phyloP scores from a whole-genome alignment of 2,329 filamentous ascomycete genomes.

The Cladorrhinum sp. region DNA sequence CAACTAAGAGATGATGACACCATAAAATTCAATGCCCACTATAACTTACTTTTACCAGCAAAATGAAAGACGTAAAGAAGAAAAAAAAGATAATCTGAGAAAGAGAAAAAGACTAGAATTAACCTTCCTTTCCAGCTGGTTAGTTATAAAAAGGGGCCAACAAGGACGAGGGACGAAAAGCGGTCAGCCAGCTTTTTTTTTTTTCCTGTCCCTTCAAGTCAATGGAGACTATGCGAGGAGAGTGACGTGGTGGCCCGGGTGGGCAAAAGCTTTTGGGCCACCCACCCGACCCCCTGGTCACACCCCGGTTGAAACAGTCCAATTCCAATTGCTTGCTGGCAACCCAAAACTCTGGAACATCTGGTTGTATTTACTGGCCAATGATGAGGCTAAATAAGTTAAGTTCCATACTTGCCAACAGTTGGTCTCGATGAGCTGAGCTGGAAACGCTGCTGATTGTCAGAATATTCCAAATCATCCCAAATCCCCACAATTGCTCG shows the following conservation, averaged over 20 bases:
- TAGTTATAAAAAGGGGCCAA: background rate
- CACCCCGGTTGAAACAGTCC: background rate
- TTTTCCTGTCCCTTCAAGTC: background rate
- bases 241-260: background rate
- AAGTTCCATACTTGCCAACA: too few relatives aligned
- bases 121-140: too few relatives aligned
- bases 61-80: background rate
- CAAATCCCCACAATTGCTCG: too few relatives aligned
- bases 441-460: too few relatives aligned
- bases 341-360: background rate
- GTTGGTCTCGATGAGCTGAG: too few relatives aligned
- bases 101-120: background rate
- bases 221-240: background rate
- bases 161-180: background rate
- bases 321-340: background rate
- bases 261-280: too few relatives aligned
- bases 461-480: too few relatives aligned
- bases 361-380: background rate
- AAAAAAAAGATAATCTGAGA: background rate
- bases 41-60: background rate
- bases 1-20: background rate
- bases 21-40: background rate
- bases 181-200: background rate
- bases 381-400: background rate
- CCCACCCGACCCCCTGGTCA: background rate